Evolutionary conservation across 495 filamentous ascomycete genomes (phyloP), one percentile per base, ranked within the genome.

Genomic region (Aspergillus heteromorphus): DNA sequence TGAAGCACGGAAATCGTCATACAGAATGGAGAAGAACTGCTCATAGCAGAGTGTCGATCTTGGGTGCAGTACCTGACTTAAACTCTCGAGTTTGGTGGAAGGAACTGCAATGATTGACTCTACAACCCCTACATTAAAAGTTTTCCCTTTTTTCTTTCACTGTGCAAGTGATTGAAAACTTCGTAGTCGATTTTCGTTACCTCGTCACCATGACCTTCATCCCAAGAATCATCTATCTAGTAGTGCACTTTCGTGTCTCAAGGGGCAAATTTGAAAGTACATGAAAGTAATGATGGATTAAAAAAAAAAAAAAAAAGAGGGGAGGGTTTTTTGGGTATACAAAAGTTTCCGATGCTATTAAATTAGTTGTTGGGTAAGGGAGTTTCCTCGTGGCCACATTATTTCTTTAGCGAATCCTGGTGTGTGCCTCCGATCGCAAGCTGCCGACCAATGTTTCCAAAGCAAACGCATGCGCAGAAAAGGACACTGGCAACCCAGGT

Each of bases 381-480:
- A 30, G 43, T 27, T 11, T 17, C 21, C 36, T 13, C 2, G 19
- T 18, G 16, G 23, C 18, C 31, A 19, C 23, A 48, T 69, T 45
- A 70, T 27, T 58, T 42, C 50, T 62, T 65, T 21, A 64, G 18
- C 20, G 48, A 50, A 53, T 69, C 54, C 49, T 36, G 30, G 23
- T 52, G 41, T 31, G 64, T 61, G 2, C 21, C 21, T 45, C 68
- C 75, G 51, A 78, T 69, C 29, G 87, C 86, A 52, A 97, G 73
- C 66, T 90, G 77, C 57, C 93, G 76, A 8, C 93, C 93, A 62
- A 97, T 87, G 68, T 96, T 97, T 20, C 93, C 93, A 79, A 98
- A 97, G 70, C 91, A 97, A 23, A 97, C 85, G 57, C 88, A 89
- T 48, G 85, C 89, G 67, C 93, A 96, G 73, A 97, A 98, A 59